Conservation (phyloP, 441 rosid genomes). For the Geranium incanum region DNA sequence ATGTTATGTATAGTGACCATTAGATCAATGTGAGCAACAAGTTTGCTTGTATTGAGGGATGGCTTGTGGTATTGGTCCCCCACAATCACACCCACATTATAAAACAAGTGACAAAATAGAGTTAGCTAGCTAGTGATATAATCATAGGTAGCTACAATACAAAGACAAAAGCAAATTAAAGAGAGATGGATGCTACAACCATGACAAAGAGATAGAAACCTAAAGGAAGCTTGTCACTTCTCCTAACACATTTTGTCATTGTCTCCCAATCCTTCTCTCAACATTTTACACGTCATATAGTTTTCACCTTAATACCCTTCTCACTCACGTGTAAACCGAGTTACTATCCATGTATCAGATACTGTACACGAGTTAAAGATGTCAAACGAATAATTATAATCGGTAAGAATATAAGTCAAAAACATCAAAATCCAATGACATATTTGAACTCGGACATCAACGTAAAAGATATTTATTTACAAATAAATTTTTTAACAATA, state of each 20-base stretch:
- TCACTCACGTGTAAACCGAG: no score
- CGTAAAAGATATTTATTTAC: no score
- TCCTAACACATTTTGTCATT: slow-evolving; percentile 15
- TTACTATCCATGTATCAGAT: no score
- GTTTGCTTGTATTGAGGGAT: background rate
- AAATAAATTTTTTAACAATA: no score
- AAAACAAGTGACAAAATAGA: background rate
- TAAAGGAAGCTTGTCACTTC: background rate
- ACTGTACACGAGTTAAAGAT: no score
- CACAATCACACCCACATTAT: background rate
- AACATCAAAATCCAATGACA: no score
- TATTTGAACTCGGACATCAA: no score
- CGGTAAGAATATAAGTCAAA: no score
- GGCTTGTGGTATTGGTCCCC: background rate
- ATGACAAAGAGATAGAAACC: background rate
- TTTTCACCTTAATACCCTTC: no score
- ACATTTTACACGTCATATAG: slow-evolving; percentile 5
- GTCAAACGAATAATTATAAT: no score
- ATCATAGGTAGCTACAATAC: background rate
- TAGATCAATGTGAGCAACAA: background rate
- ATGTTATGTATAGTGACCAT: no score
- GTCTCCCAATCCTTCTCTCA: slow-evolving; percentile 38
- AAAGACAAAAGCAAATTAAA: slow-evolving; percentile 1
- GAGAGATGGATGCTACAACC: background rate
- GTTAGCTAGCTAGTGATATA: background rate